A percentile compares a stretch with the other conserved stretches of the same genome.
Evolutionary conservation across 2,329 filamentous ascomycete genomes (phyloP).

Genomic region (Sarocladium oryzae): DNA sequence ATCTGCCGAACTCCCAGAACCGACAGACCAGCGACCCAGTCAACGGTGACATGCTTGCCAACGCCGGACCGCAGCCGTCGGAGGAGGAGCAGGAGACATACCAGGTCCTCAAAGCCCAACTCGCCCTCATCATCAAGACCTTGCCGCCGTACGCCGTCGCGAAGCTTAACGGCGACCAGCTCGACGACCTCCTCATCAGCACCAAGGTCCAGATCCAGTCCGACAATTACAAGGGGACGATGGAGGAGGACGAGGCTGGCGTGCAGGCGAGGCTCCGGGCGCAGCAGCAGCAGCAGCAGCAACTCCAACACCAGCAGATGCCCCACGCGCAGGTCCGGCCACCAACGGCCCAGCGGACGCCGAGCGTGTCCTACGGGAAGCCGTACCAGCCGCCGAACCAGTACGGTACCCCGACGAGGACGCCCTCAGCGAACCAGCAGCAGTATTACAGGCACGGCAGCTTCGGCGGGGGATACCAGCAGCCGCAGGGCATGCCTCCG

Average conservation of each 20-base stretch:
- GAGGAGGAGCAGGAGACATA: constrained; percentile 58
- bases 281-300: constrained; percentile 27
- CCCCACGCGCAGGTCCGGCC: constrained; percentile 28
- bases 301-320: constrained; percentile 9
- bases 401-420: constrained; percentile 41
- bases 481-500: constrained; percentile 27
- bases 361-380: constrained; percentile 33
- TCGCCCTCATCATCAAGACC: constrained; percentile 65
- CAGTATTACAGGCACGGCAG: constrained; percentile 35
- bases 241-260: constrained; percentile 74
- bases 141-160: constrained; percentile 81
- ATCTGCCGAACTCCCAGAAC: constrained; percentile 57
- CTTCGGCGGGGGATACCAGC: constrained; percentile 33
- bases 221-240: constrained; percentile 67
- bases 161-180: constrained; percentile 76
- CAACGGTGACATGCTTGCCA: constrained; percentile 60
- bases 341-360: constrained; percentile 28
- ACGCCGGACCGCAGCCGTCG: constrained; percentile 61
- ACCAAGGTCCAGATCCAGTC: constrained; percentile 68
- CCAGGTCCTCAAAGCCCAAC: constrained; percentile 66
- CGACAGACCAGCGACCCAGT: constrained; percentile 56
- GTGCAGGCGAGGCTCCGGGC: constrained; percentile 43
- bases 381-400: constrained; percentile 38
- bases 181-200: constrained; percentile 78
- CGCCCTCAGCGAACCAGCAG: constrained; percentile 33